phyloP scores from a whole-genome alignment of 148 eudicot genomes.

The Salicornia ramosissima region DNA sequence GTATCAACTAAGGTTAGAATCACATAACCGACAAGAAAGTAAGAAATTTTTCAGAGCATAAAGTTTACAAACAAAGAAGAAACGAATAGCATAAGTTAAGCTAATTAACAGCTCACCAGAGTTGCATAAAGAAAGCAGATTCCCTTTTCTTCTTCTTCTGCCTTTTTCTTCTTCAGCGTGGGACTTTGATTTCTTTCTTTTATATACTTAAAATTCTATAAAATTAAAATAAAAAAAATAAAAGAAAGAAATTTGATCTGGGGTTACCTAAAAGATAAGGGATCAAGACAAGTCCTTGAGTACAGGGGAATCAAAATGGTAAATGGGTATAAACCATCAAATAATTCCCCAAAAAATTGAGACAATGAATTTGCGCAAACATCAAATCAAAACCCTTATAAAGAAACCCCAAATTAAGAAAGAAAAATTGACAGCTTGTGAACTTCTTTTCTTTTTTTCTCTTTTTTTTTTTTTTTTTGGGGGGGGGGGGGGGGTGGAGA shows the following conservation, averaged over 20 bases:
- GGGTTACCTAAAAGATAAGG: slow-evolving; percentile 17
- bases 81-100: slow-evolving; percentile 31
- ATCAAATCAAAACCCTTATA: slow-evolving; percentile 20
- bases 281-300: slow-evolving; percentile 2
- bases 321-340: slow-evolving; percentile 17
- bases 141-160: slow-evolving; percentile 37
- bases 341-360: slow-evolving; percentile 10
- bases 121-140: slow-evolving; percentile 57
- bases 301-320: slow-evolving; percentile 18
- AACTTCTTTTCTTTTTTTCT: not conserved
- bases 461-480: slow-evolving; percentile 18
- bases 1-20: not conserved
- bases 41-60: slow-evolving; percentile 68
- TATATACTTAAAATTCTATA: not conserved
- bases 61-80: slow-evolving; percentile 45
- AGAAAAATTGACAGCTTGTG: slow-evolving; percentile 19
- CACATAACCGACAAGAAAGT: slow-evolving; percentile 53
- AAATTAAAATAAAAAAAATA: slow-evolving; percentile 1
- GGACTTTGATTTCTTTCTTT: not conserved
- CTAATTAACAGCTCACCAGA: slow-evolving; percentile 66
- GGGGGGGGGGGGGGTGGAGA: too few relatives aligned
- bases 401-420: slow-evolving; percentile 16
- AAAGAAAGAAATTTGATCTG: slow-evolving; percentile 23
- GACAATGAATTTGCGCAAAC: slow-evolving; percentile 25
- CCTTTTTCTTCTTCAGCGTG: slow-evolving; percentile 5